Evolutionary conservation across 768 basidiomycete genomes (phyloP), one percentile per base, ranked within the genome.

Genomic region (Tylopilus vinaceipallidus): DNA sequence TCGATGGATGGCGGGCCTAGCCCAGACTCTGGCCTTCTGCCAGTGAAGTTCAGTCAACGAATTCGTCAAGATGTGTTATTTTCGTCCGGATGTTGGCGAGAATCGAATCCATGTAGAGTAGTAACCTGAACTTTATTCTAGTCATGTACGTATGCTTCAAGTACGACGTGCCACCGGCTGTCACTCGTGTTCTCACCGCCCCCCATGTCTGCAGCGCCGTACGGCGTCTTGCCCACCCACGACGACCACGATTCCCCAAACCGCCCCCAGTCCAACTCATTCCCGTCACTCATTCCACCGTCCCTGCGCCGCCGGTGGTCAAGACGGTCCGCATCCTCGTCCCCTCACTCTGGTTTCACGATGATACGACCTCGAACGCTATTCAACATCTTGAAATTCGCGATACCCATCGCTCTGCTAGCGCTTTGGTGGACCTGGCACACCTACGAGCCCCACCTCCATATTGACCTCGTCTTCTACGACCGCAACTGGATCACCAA

Each of bases 391-490:
- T 56, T 80, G 53, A 80, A 79, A 64, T 70, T 73, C 43, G 64
- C 60, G n/a, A 49, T 81, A 17, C 76, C 76, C 6, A 30, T 68
- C 22, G 44, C 61, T 5, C 20, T 63, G 2, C 24, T 67, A 33
- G 26, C 48, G 17, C 45, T 59, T 34, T 70, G 55, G 57, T 80
- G 53, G 57, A 72, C 71, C 2, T 71, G 82, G 53, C 74, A 77
- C 55, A 64, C 80, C 33, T 88, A 83, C 70, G 88, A 95, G 64
- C 80, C 90, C 3, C 66, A 68, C 32, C 61, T 68, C 26, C 92
- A 97, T 62, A 69, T 97, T 59, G 94, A 97, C 69, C 71, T 95
- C 24, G 75, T 86, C 22, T 81, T 92, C 59, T 93, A 91, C 69
- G 74, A 77, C 51, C 80, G 86, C 22, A 70, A 73, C 29, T 97